Conservation (phyloP, 2,329 filamentous ascomycete genomes). For the Fonsecaea pedrosoi region DNA sequence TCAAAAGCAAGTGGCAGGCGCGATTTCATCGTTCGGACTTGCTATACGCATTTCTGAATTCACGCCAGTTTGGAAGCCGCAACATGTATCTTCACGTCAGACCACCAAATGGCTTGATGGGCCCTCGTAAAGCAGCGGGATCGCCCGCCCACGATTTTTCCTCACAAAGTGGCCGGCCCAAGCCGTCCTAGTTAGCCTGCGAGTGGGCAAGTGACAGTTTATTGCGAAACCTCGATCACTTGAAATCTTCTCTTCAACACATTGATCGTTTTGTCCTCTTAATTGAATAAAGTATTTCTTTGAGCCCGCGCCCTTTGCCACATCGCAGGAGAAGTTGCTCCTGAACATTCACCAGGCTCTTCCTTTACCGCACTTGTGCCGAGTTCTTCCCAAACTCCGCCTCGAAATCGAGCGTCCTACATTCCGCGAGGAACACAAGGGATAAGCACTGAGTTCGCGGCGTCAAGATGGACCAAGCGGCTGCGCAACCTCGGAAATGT, state of each 20-base stretch:
- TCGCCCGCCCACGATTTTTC: neutral
- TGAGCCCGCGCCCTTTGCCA: neutral
- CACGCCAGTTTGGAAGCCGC: neutral
- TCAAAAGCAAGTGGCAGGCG: neutral
- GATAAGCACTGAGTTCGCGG: neutral
- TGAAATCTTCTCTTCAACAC: neutral
- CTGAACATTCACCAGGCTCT: neutral
- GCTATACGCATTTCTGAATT: neutral
- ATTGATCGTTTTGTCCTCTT: neutral
- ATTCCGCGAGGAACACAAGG: neutral
- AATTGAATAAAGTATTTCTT: neutral
- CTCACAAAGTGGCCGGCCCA: neutral
- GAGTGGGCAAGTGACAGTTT: neutral
- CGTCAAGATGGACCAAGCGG: conserved; percentile 42
- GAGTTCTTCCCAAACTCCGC: neutral
- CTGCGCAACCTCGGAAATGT: conserved; percentile 61
- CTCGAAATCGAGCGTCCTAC: neutral
- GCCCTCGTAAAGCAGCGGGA: neutral
- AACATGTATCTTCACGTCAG: neutral
- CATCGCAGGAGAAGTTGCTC: neutral
- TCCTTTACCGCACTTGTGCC: neutral
- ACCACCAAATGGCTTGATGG: no score
- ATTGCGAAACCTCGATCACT: neutral
- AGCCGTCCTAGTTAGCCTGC: neutral
- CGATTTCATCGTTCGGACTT: neutral